Base-by-base conservation (phyloP, 1,284 basidiomycete genomes). In the Lignosus rhinocerotis region DNA sequence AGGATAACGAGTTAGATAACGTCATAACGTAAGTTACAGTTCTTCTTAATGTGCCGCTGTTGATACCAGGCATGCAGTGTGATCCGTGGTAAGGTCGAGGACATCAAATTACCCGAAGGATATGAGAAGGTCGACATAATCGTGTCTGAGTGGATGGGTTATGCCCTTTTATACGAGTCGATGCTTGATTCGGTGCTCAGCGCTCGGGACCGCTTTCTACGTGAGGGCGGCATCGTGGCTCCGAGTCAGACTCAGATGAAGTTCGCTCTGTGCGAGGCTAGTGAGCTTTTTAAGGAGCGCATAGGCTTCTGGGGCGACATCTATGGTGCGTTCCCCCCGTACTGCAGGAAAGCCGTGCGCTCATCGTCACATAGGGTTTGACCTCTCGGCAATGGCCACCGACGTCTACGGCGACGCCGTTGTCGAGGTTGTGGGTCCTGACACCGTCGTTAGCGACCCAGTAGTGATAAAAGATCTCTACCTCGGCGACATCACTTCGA, bases 71-170 rank as follows among this genome's bases (percentile, higher is more conserved):
- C 0, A 25, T 33, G 11, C 16, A 88, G 87, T 2, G 93, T 97
- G 30, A 84, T 96, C 61, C 86, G 83, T 54, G 92, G 93, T 43
- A 96, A 96, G 72, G 82, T 98, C 2, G 96, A 98, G 73, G 86
- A 94, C 42, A 87, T 98, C 57, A 73, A 73, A 8, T 75, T 92
- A 0, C 88, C 92, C 2, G 84, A 87, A 25, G 84, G 75, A 31
- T 78, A 89, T 47, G 79, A 84, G 14, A 81, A 92, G 51, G 95
- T 98, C 36, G 96, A 98, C 72, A 83, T 98, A 52, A 94, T 99
- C 70, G 81, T 98, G 51, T 95, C 92, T 32, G 96, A 99, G 75
- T 99, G 96, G 96, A 98, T 98, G 96, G 93, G 93, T 4, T 95
- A 95, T 70, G 91, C 90, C 36, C 78, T 95, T 25, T 81, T 97